Evolutionary conservation across 2,329 filamentous ascomycete genomes (phyloP).

Genomic region (Aspergillus sp.): DNA sequence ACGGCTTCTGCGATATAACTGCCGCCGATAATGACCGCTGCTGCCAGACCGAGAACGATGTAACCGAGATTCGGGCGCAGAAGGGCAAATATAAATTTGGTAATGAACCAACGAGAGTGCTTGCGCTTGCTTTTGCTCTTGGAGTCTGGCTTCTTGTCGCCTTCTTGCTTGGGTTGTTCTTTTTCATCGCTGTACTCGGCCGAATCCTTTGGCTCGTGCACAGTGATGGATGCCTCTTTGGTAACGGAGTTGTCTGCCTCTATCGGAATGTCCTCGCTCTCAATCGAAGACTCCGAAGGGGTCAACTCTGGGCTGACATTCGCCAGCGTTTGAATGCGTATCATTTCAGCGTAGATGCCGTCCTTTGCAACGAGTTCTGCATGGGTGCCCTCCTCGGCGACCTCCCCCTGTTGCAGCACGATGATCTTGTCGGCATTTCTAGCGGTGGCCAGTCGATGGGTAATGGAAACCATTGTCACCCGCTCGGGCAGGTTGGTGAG

Average conservation of each 20-base stretch:
- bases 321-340: slow-evolving; percentile 12
- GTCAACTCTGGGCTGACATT: too few relatives aligned
- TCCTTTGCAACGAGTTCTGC: slow-evolving; percentile 51
- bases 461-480: slow-evolving; percentile 37
- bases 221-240: too few relatives aligned
- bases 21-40: slow-evolving; percentile 38
- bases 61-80: slow-evolving; percentile 3
- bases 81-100: background rate
- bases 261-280: too few relatives aligned
- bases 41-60: slow-evolving; percentile 27
- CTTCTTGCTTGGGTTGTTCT: too few relatives aligned
- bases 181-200: too few relatives aligned
- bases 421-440: slow-evolving; percentile 40
- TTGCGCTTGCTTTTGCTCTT: too few relatives aligned
- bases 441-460: slow-evolving; percentile 38
- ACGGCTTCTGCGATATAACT: slow-evolving; percentile 38
- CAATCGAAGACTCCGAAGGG: background rate
- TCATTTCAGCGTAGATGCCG: too few relatives aligned
- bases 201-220: too few relatives aligned
- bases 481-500: slow-evolving; percentile 26
- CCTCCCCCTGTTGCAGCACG: slow-evolving; percentile 34
- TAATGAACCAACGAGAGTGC: too few relatives aligned
- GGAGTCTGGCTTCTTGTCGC: too few relatives aligned
- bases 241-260: too few relatives aligned
- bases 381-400: slow-evolving; percentile 44